Base-by-base conservation (phyloP, 2,329 filamentous ascomycete species). In the Seiridium cupressi region DNA sequence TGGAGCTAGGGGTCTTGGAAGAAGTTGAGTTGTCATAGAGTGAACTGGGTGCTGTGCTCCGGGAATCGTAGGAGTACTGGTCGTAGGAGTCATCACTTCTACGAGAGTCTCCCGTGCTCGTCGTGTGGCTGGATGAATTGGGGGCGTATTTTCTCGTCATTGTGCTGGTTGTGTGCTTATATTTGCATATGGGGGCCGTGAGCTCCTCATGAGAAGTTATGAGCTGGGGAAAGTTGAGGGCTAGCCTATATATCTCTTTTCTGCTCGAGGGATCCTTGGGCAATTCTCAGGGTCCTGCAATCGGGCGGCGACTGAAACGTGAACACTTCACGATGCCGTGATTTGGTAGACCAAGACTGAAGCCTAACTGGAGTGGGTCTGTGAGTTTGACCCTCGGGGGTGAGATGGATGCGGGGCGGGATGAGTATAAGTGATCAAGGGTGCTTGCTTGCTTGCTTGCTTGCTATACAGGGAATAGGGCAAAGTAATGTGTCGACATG, bases 31-130 rank as follows among this genome's bases (percentile, higher is more conserved):
- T 79, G 51, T 75, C 74, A 61, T 76, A 74, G 40, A 79, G 62
- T 34, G 81, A 82, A 1, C 79, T 81, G 6, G 78, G 77, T 10
- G 79, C 76, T 34, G 81, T 83, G 65, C 79, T 82, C 56, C 74
- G 72, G 8, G 80, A 81, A 53, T 74, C 73, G 62, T 78, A 78
- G 18, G 79, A 80, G 49, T 80, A 77, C 61, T 76, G 49, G 55
- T 74, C 73, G 62, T 78, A 78, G 18, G 79, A 80, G 48, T 80
- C 77, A 61, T 76, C 73, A 66, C 79, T 81, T 61, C 72, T 72
- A 56, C 72, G 73, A 11, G 77, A 80, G 61, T 73, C 73, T 53
- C 72, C 72, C 61, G 75, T 76, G 59, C 73, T 76, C 60, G 75
- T 72, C 56, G 72, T 72, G 65, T 73, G 72, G 61, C 70, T 73